phyloP scores from a whole-genome alignment of 139 green algal genomes.

The Picochlorum costavermella region DNA sequence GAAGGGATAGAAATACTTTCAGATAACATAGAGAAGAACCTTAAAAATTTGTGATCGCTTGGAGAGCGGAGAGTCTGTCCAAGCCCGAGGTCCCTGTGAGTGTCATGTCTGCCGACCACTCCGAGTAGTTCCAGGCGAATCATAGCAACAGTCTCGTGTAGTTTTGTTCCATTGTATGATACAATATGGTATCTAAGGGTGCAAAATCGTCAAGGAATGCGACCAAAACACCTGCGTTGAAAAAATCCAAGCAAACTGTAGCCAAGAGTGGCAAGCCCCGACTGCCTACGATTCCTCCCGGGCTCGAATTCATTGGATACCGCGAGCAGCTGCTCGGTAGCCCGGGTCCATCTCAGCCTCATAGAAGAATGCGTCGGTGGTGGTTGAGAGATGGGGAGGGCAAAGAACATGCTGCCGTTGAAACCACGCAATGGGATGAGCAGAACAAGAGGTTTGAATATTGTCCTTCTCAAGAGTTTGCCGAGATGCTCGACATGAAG shows the following conservation, averaged over 20 bases:
- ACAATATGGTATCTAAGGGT: too few relatives aligned
- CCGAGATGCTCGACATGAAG: conserved; percentile 3
- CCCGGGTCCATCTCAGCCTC: not conserved
- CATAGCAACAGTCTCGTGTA: too few relatives aligned
- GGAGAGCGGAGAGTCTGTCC: too few relatives aligned
- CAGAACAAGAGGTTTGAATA: conserved; percentile 7
- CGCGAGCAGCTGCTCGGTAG: not conserved
- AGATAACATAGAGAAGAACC: too few relatives aligned
- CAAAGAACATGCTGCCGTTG: conserved; percentile 19
- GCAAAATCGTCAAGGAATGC: too few relatives aligned
- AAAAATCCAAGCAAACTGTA: not conserved
- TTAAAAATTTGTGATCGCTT: too few relatives aligned
- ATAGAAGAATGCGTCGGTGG: conserved; percentile 12
- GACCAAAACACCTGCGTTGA: not conserved
- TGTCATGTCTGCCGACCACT: too few relatives aligned
- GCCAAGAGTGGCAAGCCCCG: not conserved
- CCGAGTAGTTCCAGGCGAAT: too few relatives aligned
- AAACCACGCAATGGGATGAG: conserved; percentile 10
- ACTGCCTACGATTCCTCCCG: not conserved
- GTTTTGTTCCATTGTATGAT: conserved; percentile 1
- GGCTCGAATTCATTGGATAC: conserved; percentile 1
- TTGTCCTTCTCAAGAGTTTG: conserved; percentile 10
- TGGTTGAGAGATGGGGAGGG: conserved; percentile 10
- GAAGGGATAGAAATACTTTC: too few relatives aligned
- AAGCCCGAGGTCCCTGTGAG: too few relatives aligned